A percentile compares a stretch with the other conserved stretches of the same genome.
phyloP scores from a whole-genome alignment of 177 flowering plant genomes.

The Vitis hybrid region DNA sequence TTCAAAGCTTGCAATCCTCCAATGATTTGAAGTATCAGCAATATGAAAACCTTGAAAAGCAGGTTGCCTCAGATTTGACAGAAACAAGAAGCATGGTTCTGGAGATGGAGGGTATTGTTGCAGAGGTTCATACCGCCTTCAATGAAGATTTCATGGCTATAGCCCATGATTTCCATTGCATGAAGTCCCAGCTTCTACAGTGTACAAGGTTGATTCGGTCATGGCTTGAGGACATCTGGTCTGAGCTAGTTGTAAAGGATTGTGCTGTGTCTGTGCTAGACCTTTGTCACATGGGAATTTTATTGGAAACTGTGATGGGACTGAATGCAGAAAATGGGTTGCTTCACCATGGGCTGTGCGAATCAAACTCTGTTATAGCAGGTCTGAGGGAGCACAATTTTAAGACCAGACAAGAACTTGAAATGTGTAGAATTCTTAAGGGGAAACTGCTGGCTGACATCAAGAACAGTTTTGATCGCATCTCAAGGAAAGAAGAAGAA shows the following conservation, averaged over 20 bases:
- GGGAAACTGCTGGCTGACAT: constrained; percentile 82
- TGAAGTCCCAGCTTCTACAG: constrained; percentile 49
- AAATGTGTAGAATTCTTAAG: constrained; percentile 63
- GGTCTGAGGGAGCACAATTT: constrained; percentile 65
- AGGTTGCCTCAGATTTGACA: constrained; percentile 30
- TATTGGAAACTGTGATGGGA: constrained; percentile 81
- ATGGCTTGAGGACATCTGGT: constrained; percentile 83
- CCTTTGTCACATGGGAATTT: constrained; percentile 85
- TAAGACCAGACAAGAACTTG: constrained; percentile 68
- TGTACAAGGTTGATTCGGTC: constrained; percentile 45
- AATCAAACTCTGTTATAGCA: constrained; percentile 65
- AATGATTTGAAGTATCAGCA: constrained; percentile 40
- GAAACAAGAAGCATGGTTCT: constrained; percentile 36
- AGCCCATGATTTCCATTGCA: constrained; percentile 38
- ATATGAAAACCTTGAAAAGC: constrained; percentile 45
- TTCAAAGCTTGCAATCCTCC: constrained; percentile 44
- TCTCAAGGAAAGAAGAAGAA: constrained; percentile 72
- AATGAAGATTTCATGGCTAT: constrained; percentile 41
- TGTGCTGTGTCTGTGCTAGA: constrained; percentile 83
- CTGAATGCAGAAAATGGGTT: constrained; percentile 86
- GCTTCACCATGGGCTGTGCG: constrained; percentile 73
- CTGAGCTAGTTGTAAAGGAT: constrained; percentile 79
- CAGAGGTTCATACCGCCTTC: constrained; percentile 31
- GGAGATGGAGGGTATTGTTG: constrained; percentile 50
- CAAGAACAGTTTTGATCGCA: constrained; percentile 66